phyloP scores from a whole-genome alignment of 2,329 filamentous ascomycete genomes.

The Phyllosticta citribraziliensis region DNA sequence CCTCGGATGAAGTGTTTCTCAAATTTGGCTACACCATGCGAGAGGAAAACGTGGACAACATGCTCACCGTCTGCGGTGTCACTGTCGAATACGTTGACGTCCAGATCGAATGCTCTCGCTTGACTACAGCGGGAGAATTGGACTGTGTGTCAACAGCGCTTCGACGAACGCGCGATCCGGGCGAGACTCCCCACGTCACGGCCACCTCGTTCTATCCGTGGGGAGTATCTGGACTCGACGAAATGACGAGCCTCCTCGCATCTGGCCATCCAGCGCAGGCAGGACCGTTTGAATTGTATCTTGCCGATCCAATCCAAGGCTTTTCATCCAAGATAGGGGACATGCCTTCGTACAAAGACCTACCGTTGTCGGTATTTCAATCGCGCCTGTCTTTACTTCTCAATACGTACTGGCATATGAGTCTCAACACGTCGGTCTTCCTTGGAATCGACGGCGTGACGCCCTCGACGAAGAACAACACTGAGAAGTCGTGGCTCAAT shows the following conservation, averaged over 20 bases:
- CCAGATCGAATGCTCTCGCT: background rate
- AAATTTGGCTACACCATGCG: background rate
- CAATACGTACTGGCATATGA: conserved; percentile 11
- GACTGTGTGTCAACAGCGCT: background rate
- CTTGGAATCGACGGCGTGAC: background rate
- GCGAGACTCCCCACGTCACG: background rate
- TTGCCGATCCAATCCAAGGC: background rate
- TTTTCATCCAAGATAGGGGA: background rate
- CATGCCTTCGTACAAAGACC: background rate
- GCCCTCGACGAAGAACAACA: background rate
- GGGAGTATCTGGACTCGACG: background rate
- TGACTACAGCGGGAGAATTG: background rate
- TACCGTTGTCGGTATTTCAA: background rate
- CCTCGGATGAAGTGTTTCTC: background rate
- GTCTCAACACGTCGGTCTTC: conserved; percentile 1
- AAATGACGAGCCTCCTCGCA: background rate
- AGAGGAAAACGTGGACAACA: background rate
- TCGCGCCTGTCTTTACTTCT: conserved; percentile 11
- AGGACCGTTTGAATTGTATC: background rate
- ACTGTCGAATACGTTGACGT: background rate
- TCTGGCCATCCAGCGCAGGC: background rate
- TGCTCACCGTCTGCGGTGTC: conserved; percentile 1
- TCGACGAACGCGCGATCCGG: background rate
- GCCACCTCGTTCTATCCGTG: background rate
- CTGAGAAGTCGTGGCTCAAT: background rate